Conservation (phyloP, 129 eudicot species). For the Helianthus annuus region DNA sequence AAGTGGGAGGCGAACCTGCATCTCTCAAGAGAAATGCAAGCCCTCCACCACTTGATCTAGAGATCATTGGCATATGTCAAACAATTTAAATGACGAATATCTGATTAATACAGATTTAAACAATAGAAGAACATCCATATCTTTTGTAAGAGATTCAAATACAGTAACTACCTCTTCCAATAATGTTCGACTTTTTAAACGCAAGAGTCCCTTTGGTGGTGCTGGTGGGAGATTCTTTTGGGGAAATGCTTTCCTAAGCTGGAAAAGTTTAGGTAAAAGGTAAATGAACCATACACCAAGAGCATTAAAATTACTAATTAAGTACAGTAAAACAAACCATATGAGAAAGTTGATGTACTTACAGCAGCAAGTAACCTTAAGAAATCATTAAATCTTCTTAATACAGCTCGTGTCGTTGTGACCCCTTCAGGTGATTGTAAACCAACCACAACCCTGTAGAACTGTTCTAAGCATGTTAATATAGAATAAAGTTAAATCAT, state of each 20-base stretch:
- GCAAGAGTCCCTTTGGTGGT: slow-evolving; percentile 94
- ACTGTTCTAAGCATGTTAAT: slow-evolving; percentile 74
- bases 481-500: slow-evolving; percentile 14
- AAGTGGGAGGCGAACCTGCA: no score
- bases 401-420: slow-evolving; percentile 76
- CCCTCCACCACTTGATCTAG: no score
- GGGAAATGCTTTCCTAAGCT: slow-evolving; percentile 78
- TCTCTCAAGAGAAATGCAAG: no score
- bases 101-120: background rate
- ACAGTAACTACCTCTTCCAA: slow-evolving; percentile 78
- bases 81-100: background rate
- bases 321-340: background rate
- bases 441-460: slow-evolving; percentile 95
- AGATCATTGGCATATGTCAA: no score
- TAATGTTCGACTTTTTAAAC: slow-evolving; percentile 63
- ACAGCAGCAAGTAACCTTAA: slow-evolving; percentile 86
- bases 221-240: slow-evolving; percentile 78
- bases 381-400: slow-evolving; percentile 97
- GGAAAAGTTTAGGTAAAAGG: slow-evolving; percentile 27
- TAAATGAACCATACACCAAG: slow-evolving; percentile 1
- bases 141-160: slow-evolving; percentile 3
- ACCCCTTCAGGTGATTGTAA: slow-evolving; percentile 91
- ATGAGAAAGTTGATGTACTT: slow-evolving; percentile 38
- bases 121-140: background rate
- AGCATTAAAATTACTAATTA: background rate